Conservation (phyloP, 2,329 filamentous ascomycete species). For the Fusarium vanettenii region DNA sequence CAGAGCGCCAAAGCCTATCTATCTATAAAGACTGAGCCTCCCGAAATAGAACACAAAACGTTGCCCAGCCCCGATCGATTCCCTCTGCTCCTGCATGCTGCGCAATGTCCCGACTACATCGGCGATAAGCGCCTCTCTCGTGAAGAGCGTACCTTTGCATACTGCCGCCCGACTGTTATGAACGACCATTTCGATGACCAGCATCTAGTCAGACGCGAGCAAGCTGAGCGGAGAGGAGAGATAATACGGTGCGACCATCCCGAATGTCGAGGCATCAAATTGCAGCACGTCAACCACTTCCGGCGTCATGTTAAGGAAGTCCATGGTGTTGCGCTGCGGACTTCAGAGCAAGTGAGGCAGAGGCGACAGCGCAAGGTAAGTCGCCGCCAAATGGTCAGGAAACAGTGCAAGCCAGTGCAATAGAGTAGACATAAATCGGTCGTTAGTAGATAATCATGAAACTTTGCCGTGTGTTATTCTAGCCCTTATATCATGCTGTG, state of each 20-base stretch:
- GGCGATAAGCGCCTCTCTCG: neutral
- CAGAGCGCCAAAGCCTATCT: neutral
- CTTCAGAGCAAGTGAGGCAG: neutral
- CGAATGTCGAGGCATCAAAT: neutral
- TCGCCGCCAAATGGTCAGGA: neutral
- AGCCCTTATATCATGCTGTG: too few relatives aligned
- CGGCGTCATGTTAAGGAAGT: neutral
- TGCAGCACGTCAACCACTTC: neutral
- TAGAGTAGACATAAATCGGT: too few relatives aligned
- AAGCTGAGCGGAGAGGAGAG: neutral
- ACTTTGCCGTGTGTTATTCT: too few relatives aligned
- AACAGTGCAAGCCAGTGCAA: too few relatives aligned
- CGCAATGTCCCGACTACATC: neutral
- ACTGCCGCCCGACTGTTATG: neutral
- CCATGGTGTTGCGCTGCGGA: neutral
- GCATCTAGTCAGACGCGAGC: neutral
- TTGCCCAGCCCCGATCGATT: neutral
- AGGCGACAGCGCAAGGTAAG: neutral
- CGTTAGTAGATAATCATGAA: too few relatives aligned
- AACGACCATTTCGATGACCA: neutral
- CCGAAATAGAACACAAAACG: neutral
- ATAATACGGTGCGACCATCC: neutral
- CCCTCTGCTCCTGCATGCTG: neutral
- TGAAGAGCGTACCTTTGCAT: slow-evolving; percentile 1
- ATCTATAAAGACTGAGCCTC: neutral